Evolutionary conservation across 148 eudicot genomes (phyloP).

Genomic region (Vaccinium vitisidaea): DNA sequence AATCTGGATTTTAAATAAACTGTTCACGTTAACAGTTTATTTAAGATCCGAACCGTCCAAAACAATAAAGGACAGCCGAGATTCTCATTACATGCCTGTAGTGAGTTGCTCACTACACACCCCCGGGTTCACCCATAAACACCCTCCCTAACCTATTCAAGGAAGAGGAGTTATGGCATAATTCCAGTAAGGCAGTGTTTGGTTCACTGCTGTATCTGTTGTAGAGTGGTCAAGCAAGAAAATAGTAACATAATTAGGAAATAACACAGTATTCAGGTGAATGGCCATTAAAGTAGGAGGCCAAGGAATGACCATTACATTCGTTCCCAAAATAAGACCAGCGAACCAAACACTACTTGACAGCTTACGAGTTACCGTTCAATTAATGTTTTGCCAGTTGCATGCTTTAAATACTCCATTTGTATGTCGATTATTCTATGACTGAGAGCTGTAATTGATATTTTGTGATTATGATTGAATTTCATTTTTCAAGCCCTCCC

Average conservation of each 20-base stretch:
- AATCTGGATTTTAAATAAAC: no score
- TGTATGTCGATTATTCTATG: background rate
- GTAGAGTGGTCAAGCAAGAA: background rate
- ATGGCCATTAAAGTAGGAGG: background rate
- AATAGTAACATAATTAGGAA: background rate
- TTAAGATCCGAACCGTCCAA: no score
- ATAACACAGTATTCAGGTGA: background rate
- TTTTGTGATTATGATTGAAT: background rate
- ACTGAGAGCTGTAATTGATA: background rate
- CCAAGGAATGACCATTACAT: background rate
- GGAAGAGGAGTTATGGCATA: background rate
- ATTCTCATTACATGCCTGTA: no score
- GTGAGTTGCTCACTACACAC: no score
- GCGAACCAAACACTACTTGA: background rate
- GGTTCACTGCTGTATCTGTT: background rate
- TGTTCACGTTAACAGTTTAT: no score
- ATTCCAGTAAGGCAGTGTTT: background rate
- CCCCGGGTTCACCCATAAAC: background rate
- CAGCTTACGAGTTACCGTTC: background rate
- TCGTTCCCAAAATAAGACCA: background rate
- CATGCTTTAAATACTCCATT: background rate
- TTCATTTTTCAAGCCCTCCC: background rate
- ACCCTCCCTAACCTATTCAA: background rate
- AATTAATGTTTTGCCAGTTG: background rate
- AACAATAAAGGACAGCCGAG: no score